Conservation (phyloP, 371 early-diverging fungal species). For the Syncephalastrum racemosum region DNA sequence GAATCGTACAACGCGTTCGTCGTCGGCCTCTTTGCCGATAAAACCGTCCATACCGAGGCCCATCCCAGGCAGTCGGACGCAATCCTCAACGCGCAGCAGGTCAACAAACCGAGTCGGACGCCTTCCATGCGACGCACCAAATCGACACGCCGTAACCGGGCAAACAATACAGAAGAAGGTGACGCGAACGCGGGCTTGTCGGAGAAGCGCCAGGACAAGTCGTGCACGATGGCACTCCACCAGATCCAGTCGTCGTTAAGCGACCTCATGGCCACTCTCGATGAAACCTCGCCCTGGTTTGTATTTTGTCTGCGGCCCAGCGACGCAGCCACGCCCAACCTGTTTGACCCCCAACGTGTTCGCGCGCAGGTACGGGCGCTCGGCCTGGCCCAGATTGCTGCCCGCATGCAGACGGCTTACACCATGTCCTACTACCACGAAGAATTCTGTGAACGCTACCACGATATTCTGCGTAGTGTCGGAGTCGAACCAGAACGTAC, state of each 20-base stretch:
- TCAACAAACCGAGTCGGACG: conserved; percentile 51
- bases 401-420: conserved; percentile 51
- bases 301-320: conserved; percentile 80
- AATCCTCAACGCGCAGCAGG: conserved; percentile 63
- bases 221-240: conserved; percentile 34
- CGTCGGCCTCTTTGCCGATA: conserved; percentile 35
- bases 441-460: conserved; percentile 71
- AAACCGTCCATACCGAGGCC: conserved; percentile 53
- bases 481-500: conserved; percentile 38
- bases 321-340: conserved; percentile 56
- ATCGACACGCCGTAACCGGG: conserved; percentile 28
- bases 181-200: conserved; percentile 8
- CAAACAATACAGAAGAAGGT: not conserved
- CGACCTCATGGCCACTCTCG: conserved; percentile 78
- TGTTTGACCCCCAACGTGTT: conserved; percentile 65
- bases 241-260: conserved; percentile 76
- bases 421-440: conserved; percentile 58
- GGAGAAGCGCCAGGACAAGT: conserved; percentile 21
- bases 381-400: conserved; percentile 58
- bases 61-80: conserved; percentile 63
- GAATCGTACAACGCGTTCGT: conserved; percentile 56
- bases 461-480: conserved; percentile 38
- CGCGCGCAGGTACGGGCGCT: conserved; percentile 60
- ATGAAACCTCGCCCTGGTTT: conserved; percentile 88
- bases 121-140: conserved; percentile 47